phyloP scores from a whole-genome alignment of 495 filamentous ascomycete species.

The Niebla homalea region DNA sequence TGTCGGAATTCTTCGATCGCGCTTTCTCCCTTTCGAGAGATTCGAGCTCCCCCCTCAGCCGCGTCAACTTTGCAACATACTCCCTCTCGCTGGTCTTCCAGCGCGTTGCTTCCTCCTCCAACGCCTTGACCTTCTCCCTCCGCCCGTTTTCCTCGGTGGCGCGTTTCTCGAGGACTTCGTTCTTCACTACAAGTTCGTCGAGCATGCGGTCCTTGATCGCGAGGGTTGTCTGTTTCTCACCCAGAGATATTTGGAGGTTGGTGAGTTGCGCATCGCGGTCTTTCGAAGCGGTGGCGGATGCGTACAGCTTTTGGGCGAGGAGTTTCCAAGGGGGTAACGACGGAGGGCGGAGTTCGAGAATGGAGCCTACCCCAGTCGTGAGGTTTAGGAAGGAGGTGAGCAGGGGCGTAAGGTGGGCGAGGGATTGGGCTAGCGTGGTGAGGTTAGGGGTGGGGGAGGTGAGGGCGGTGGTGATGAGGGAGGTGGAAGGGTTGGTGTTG shows the following conservation, averaged over 20 bases:
- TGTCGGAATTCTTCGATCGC: constrained; percentile 61
- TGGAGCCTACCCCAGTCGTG: constrained; percentile 62
- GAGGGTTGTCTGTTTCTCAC: constrained; percentile 44
- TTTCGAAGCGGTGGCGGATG: constrained; percentile 59
- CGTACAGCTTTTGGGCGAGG: constrained; percentile 64
- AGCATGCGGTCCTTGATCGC: constrained; percentile 52
- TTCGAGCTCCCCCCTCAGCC: constrained; percentile 29
- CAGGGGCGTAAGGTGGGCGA: constrained; percentile 49
- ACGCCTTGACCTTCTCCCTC: constrained; percentile 42
- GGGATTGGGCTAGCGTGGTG: constrained; percentile 49
- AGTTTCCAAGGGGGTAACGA: constrained; percentile 67
- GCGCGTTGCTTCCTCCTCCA: constrained; percentile 43
- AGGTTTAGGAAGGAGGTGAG: constrained; percentile 62
- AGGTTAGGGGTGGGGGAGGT: constrained; percentile 47
- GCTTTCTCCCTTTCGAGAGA: constrained; percentile 50
- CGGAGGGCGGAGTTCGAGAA: constrained; percentile 66
- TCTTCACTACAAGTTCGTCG: constrained; percentile 70
- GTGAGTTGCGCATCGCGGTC: constrained; percentile 71
- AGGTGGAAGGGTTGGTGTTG: constrained; percentile 50
- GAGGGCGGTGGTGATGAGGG: constrained; percentile 43
- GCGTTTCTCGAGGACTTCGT: constrained; percentile 85
- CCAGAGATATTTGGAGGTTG: constrained; percentile 56
- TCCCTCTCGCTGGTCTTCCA: constrained; percentile 40
- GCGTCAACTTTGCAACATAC: constrained; percentile 30
- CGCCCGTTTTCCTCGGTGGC: constrained; percentile 46